A percentile compares a stretch with the other conserved stretches of the same genome.
phyloP scores from a whole-genome alignment of 768 basidiomycete genomes.

The Sporobolomyces phaffii region DNA sequence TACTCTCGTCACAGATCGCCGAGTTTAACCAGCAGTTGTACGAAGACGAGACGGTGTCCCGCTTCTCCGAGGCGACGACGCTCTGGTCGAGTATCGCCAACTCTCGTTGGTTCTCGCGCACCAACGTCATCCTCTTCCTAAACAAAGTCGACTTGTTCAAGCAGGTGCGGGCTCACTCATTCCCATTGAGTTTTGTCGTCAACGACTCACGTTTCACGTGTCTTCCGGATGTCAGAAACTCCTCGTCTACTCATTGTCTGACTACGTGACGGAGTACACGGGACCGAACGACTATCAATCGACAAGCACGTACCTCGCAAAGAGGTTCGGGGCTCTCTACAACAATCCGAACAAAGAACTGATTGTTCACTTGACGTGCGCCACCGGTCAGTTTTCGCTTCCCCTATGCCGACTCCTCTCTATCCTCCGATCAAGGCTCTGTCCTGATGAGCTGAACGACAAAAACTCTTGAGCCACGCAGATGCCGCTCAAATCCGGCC shows the following conservation, averaged over 20 bases:
- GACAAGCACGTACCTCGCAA: constrained; percentile 70
- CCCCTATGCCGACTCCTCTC: not conserved
- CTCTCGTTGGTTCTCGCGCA: constrained; percentile 89
- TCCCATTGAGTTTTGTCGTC: not conserved
- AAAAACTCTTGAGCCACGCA: too few relatives aligned
- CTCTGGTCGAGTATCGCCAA: constrained; percentile 97
- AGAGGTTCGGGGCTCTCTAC: constrained; percentile 80
- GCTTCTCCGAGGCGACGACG: constrained; percentile 91
- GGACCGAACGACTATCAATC: constrained; percentile 80
- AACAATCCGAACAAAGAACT: constrained; percentile 60
- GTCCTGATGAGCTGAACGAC: too few relatives aligned
- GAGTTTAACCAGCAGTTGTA: constrained; percentile 97
- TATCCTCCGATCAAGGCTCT: not conserved
- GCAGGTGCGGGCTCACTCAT: constrained; percentile 76
- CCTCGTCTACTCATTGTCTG: constrained; percentile 66
- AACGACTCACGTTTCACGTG: not conserved
- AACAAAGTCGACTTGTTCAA: constrained; percentile 72
- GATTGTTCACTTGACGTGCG: constrained; percentile 43
- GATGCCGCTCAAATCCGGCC: constrained; percentile 38
- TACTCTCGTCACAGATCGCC: constrained; percentile 51
- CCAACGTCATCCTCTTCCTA: constrained; percentile 62
- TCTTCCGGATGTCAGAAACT: constrained; percentile 75
- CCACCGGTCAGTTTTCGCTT: constrained; percentile 1
- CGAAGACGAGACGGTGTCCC: constrained; percentile 70
- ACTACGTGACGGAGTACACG: constrained; percentile 84